Percentiles rank a stretch among this genome's conserved stretches.
phyloP scores from a whole-genome alignment of 2,329 filamentous ascomycete species.

The Penicillium paneum region DNA sequence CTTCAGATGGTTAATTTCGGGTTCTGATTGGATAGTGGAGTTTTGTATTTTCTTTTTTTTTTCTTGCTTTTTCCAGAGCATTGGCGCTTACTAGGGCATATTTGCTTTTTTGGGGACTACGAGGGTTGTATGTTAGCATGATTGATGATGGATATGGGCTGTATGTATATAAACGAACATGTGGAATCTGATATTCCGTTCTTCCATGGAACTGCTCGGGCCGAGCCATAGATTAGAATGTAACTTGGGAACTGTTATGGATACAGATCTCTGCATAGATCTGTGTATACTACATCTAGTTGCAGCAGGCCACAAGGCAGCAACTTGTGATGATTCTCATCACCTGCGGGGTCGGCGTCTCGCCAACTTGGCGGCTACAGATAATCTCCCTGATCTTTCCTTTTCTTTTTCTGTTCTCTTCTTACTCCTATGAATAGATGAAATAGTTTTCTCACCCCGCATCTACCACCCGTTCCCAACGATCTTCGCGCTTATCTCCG shows the following conservation, averaged over 20 bases:
- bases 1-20: slow-evolving; percentile 53
- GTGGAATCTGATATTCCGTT: not conserved
- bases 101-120: slow-evolving; percentile 1
- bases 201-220: not conserved
- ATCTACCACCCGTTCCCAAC: not conserved
- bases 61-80: slow-evolving; percentile 4
- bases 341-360: slow-evolving; percentile 23
- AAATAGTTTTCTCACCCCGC: not conserved
- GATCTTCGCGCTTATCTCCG: slow-evolving; percentile 17
- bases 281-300: too few relatives aligned
- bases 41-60: slow-evolving; percentile 5
- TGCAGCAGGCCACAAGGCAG: slow-evolving; percentile 3
- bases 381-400: not conserved
- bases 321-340: slow-evolving; percentile 14
- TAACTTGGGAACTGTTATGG: not conserved
- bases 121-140: slow-evolving; percentile 14
- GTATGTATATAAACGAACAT: slow-evolving; percentile 22
- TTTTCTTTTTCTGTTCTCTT: not conserved
- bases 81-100: slow-evolving; percentile 3
- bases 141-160: slow-evolving; percentile 15
- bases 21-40: slow-evolving; percentile 30
- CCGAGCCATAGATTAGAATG: slow-evolving; percentile 1
- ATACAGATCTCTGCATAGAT: too few relatives aligned
- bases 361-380: slow-evolving; percentile 17
- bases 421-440: slow-evolving; percentile 6